Percentiles rank a stretch among this genome's conserved stretches.
phyloP scores from a whole-genome alignment of 306 rosid species.

The Castanea crenata region DNA sequence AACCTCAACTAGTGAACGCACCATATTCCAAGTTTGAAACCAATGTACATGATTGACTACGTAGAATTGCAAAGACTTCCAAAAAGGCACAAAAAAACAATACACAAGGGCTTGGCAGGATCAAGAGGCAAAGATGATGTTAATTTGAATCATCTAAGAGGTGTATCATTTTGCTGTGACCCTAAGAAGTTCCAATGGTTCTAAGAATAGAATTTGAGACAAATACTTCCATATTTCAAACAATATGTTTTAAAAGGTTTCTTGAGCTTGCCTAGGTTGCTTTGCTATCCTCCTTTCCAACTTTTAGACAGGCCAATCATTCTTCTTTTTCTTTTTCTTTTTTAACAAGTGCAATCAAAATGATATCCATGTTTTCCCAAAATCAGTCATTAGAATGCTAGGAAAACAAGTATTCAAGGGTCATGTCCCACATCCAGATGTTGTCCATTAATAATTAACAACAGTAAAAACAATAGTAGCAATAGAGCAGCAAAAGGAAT shows the following conservation, averaged over 20 bases:
- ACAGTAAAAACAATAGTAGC: background rate
- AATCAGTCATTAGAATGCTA: background rate
- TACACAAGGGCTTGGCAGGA: background rate
- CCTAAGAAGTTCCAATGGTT: background rate
- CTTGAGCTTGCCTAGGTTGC: constrained; percentile 1
- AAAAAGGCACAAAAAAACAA: background rate
- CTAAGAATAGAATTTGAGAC: background rate
- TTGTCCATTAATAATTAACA: background rate
- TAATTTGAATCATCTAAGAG: background rate
- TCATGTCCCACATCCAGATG: background rate
- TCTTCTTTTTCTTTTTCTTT: background rate
- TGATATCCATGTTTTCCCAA: background rate
- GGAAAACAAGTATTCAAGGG: background rate
- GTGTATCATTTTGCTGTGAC: background rate
- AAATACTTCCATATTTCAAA: background rate
- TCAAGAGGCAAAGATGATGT: constrained; percentile 1
- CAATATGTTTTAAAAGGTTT: background rate
- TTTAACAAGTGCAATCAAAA: background rate
- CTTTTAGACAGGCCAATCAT: constrained; percentile 6
- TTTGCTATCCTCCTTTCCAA: background rate
- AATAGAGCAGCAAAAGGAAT: background rate
- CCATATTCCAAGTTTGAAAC: background rate
- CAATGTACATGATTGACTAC: background rate
- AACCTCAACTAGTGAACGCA: too few relatives aligned
- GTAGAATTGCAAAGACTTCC: background rate